Evolutionary conservation across 257 asterid genomes (phyloP).

Genomic region (Catharanthus roseus): DNA sequence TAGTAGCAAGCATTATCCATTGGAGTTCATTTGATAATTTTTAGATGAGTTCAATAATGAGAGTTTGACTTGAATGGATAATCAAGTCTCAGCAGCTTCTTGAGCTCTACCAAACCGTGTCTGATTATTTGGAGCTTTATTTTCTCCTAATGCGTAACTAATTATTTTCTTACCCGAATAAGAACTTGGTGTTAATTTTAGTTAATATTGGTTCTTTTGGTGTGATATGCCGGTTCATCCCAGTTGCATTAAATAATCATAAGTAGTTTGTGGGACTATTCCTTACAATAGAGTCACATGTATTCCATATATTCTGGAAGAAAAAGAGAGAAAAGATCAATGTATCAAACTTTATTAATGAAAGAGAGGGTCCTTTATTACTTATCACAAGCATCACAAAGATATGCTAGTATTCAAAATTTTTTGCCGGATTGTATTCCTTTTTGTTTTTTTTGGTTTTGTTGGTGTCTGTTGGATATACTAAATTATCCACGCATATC

Average conservation of each 20-base stretch:
- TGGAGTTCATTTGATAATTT: not conserved
- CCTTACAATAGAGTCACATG: too few species aligned
- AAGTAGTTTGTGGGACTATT: not conserved
- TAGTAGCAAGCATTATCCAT: not conserved
- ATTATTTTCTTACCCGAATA: slow-evolving; percentile 4
- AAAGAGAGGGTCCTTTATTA: not conserved
- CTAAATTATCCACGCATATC: too few species aligned
- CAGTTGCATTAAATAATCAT: not conserved
- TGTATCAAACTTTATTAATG: not conserved
- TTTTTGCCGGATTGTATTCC: not conserved
- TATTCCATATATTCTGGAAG: too few species aligned
- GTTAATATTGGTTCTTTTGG: not conserved
- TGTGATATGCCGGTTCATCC: not conserved
- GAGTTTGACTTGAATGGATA: not conserved
- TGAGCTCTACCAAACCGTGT: not conserved
- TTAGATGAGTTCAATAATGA: not conserved
- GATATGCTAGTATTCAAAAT: not conserved
- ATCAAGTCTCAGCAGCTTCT: not conserved
- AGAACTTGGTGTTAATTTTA: not conserved
- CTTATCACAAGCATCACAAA: not conserved
- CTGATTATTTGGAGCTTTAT: not conserved
- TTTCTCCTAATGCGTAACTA: not conserved
- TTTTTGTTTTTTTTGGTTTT: not conserved
- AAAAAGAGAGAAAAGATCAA: too few species aligned
- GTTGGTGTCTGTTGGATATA: too few species aligned